phyloP scores from a whole-genome alignment of 768 basidiomycete species.

The Tulasnella sp. region DNA sequence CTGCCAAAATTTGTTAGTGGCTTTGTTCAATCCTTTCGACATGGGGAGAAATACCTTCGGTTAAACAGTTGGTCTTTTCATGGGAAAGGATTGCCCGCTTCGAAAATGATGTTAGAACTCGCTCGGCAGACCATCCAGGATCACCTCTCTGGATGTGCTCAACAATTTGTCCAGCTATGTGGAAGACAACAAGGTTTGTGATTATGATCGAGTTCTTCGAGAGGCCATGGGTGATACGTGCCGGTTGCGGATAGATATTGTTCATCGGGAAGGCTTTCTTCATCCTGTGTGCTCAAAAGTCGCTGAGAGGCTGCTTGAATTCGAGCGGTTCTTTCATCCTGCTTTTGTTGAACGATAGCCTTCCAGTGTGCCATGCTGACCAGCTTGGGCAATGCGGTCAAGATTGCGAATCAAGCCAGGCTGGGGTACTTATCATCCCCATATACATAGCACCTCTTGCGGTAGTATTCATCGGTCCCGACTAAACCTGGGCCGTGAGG shows the following conservation, averaged over 20 bases:
- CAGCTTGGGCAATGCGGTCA: no score
- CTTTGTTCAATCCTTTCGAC: background rate
- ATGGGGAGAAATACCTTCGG: constrained; percentile 48
- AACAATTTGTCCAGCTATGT: constrained; percentile 20
- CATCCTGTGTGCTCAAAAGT: no score
- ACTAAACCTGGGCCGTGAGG: no score
- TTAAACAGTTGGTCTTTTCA: constrained; percentile 58
- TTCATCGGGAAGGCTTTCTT: no score
- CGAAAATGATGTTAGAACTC: constrained; percentile 39
- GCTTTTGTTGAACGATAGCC: constrained; percentile 7
- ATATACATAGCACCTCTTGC: no score
- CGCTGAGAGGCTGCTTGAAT: no score
- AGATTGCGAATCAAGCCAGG: no score
- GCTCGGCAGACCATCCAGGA: constrained; percentile 24
- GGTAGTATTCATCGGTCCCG: no score
- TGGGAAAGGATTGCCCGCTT: constrained; percentile 47
- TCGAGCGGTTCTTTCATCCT: background rate
- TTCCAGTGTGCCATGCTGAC: no score
- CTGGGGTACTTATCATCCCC: no score
- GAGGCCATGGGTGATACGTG: background rate
- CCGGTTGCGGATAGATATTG: no score
- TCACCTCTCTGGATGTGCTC: constrained; percentile 18
- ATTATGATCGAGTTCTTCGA: no score
- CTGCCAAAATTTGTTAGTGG: constrained; percentile 30
- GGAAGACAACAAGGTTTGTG: background rate